A percentile compares a stretch with the other conserved stretches of the same genome.
phyloP scores from a whole-genome alignment of 768 basidiomycete genomes.

The Astraeus odoratus region DNA sequence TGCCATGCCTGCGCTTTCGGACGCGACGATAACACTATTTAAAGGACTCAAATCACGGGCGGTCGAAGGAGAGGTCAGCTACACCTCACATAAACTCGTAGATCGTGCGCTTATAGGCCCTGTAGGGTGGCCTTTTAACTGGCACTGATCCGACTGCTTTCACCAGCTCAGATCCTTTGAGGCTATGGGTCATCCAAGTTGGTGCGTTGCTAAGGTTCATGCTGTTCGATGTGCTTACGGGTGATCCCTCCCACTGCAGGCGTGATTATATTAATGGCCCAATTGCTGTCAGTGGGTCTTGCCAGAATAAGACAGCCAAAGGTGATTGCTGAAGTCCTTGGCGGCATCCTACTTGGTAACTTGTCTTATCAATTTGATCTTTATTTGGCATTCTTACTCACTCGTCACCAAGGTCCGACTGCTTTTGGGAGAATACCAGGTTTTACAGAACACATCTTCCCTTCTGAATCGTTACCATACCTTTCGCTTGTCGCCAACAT shows the following conservation, averaged over 20 bases:
- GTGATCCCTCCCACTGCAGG: conserved; percentile 31
- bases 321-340: conserved; percentile 79
- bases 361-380: background rate
- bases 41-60: conserved; percentile 5
- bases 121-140: conserved; percentile 65
- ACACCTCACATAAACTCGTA: no score
- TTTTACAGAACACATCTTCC: conserved; percentile 85
- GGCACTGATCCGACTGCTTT: conserved; percentile 68
- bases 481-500: conserved; percentile 86
- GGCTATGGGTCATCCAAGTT: conserved; percentile 74
- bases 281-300: conserved; percentile 64
- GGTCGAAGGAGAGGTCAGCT: conserved; percentile 19
- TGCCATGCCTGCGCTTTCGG: conserved; percentile 33
- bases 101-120: no score
- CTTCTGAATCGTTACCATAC: conserved; percentile 59
- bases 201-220: conserved; percentile 36
- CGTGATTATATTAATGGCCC: conserved; percentile 77
- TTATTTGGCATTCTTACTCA: background rate
- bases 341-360: conserved; percentile 80
- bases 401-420: conserved; percentile 32
- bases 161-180: conserved; percentile 61
- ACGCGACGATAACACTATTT: conserved; percentile 33
- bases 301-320: conserved; percentile 78
- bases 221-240: background rate
- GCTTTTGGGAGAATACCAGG: conserved; percentile 78